phyloP scores from a whole-genome alignment of 139 green algal species.

The Coelastrella sp. region DNA sequence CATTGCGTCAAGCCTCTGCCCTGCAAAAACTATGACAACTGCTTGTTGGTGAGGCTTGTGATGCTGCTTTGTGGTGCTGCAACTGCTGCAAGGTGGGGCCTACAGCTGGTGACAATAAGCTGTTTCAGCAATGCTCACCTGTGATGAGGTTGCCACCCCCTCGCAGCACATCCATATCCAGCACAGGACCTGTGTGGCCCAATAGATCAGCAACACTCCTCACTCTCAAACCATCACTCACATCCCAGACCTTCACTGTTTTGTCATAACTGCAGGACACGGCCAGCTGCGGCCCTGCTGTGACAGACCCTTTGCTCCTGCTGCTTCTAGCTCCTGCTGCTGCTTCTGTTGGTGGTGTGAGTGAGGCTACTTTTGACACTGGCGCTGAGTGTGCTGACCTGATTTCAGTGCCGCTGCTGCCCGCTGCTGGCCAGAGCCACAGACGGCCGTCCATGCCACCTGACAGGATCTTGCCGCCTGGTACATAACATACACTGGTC shows the following conservation, averaged over 20 bases:
- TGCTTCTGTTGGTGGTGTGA: not conserved
- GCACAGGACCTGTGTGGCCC: conserved; percentile 57
- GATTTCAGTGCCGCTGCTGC: conserved; percentile 24
- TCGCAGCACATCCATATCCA: conserved; percentile 54
- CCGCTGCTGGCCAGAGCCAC: conserved; percentile 75
- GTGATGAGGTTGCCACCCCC: not conserved
- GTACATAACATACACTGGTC: conserved; percentile 64
- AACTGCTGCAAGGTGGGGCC: too few species aligned
- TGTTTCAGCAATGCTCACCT: not conserved
- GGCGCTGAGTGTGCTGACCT: conserved; percentile 2
- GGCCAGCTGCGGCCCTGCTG: conserved; percentile 8
- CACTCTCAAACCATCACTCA: not conserved
- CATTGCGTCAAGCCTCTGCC: too few species aligned
- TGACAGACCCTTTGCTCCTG: too few species aligned
- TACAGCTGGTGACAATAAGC: too few species aligned
- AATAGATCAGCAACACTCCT: conserved; percentile 8
- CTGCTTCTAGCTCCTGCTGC: not conserved
- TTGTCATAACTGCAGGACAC: conserved; percentile 79
- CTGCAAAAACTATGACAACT: too few species aligned
- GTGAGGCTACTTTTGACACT: not conserved
- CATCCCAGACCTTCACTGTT: conserved; percentile 72
- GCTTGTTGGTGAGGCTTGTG: too few species aligned
- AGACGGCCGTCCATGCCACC: conserved; percentile 83
- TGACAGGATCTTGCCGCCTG: conserved; percentile 74
- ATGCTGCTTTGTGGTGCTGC: too few species aligned